phyloP scores from a whole-genome alignment of 2,329 filamentous ascomycete species.

The Ceratocystis colombiana region DNA sequence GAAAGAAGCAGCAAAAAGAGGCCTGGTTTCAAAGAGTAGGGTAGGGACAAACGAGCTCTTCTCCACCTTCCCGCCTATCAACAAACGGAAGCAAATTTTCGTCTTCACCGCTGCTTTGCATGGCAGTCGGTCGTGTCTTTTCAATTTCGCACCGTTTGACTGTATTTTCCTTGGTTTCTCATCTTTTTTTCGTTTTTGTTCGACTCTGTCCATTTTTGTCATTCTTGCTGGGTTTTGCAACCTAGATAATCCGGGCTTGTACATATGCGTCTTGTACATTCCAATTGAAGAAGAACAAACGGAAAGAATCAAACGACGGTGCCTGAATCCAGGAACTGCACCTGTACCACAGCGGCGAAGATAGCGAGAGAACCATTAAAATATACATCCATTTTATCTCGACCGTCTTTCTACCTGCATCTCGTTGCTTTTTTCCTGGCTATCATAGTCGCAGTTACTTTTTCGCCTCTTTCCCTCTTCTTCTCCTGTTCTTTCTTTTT shows the following conservation, averaged over 20 bases:
- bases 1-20: not conserved
- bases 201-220: not conserved
- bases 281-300: not conserved
- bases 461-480: not conserved
- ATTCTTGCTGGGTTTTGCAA: not conserved
- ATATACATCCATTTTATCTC: not conserved
- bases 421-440: not conserved
- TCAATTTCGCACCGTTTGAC: not conserved
- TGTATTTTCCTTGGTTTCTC: not conserved
- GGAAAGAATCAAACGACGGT: not conserved
- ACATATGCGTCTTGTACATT: not conserved
- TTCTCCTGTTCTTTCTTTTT: not conserved
- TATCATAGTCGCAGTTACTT: not conserved
- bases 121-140: too few relatives aligned
- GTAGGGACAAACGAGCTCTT: not conserved
- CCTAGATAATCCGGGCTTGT: not conserved
- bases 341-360: too few relatives aligned
- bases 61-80: too few relatives aligned
- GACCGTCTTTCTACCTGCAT: not conserved
- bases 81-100: constrained; percentile 5
- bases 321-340: constrained; percentile 4
- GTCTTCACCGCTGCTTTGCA: constrained; percentile 4
- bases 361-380: too few relatives aligned
- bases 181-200: not conserved
- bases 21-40: not conserved